Base-by-base conservation (phyloP, 352 stramenopile species). In the Elongisporangium prolatum region DNA sequence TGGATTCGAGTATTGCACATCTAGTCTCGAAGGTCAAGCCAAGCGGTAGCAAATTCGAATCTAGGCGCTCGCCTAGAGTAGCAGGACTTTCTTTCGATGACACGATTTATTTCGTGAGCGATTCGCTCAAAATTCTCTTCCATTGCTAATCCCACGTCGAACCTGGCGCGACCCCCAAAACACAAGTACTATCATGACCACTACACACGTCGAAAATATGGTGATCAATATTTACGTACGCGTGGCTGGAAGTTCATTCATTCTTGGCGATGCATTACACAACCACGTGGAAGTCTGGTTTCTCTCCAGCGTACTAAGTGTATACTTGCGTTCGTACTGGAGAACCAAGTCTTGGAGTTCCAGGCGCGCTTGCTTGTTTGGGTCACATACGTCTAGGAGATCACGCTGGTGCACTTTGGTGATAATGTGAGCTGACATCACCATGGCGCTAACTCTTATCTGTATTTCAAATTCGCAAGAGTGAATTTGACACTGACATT, bases 141-240 rank as follows among this genome's bases (percentile, higher is more conserved):
- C 60, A 60, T 21, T 59, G 47, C 24, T 63, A 74, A 22, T 74
- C 64, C 51, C 56, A 60, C 66, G 20, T 48, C 56, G 21, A 37
- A 20, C 2, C 18, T 58, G 21, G 24, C 63, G 47, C 71, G 57
- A 21, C 71, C 63, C 2, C 53, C 63, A 2, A 57, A 69, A 34
- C 61, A 52, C 2, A 18, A n/a, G 50, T 34, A 34, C 24, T 34
- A 48, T 61, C 8, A 62, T 72, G 57, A 34, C 24, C 24, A 34
- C 24, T 34, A 7, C 24, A 3, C 4, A 34, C 7, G 24, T 34
- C 4, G 24, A 34, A 7, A 34, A 34, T 3, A 34, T 34, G 24
- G 24, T 66, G 4, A 25, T 6, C 4, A 72, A 28, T 40, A 25
- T 72, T 9, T 38, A n/a, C 68, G 0, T 69, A 68, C 25, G 51